Percentiles rank a stretch among this genome's conserved stretches.
phyloP scores from a whole-genome alignment of 345 rosid genomes.

The Syzygium grande region DNA sequence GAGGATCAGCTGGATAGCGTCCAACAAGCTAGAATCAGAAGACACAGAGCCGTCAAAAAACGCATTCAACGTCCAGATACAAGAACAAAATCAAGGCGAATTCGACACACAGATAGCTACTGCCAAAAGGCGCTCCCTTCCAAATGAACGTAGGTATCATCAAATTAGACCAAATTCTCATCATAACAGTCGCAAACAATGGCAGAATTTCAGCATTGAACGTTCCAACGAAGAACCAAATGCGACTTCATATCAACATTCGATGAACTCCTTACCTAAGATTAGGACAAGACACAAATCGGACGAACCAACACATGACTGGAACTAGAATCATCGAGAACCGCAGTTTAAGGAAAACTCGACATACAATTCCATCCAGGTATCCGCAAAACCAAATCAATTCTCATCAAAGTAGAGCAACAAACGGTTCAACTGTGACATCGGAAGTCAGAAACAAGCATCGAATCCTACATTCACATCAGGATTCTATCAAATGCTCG shows the following conservation, averaged over 20 bases:
- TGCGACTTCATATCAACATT: not conserved
- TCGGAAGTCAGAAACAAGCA: not conserved
- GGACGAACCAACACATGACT: not conserved
- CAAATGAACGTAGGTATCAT: not conserved
- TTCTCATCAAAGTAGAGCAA: not conserved
- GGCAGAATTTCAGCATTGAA: not conserved
- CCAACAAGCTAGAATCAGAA: conserved; percentile 35
- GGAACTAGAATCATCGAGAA: not conserved
- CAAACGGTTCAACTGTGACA: not conserved
- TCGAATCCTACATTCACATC: not conserved
- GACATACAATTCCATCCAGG: not conserved
- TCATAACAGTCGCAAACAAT: not conserved
- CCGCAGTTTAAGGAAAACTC: not conserved
- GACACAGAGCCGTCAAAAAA: not conserved
- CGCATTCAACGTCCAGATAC: not conserved
- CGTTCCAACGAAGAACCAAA: not conserved
- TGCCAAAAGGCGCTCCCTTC: not conserved
- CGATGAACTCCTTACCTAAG: not conserved
- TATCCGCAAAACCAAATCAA: not conserved
- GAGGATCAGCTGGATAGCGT: conserved; percentile 40
- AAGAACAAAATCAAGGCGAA: not conserved
- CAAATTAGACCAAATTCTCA: not conserved
- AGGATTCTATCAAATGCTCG: not conserved
- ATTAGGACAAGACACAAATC: not conserved
- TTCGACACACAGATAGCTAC: not conserved